Percentiles rank a stretch among this genome's conserved stretches.
These are phyloP conservation scores for Linaria vulgaris DNA, from an alignment of 257 asterid genomes.

Conservation along the genomic window DNA sequence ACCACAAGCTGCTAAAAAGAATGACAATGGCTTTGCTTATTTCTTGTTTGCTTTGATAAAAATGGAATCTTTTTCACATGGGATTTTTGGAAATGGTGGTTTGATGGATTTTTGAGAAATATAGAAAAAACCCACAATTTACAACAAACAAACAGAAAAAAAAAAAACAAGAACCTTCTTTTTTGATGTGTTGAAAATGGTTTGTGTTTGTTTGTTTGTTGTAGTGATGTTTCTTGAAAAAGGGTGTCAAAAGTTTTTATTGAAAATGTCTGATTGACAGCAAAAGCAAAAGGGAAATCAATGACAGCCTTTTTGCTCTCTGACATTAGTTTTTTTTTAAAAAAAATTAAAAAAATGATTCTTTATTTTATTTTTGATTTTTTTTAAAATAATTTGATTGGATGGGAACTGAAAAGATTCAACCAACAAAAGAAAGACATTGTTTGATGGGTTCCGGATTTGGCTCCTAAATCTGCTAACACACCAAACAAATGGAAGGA, in stretches of 20 bases:
- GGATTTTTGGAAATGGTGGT: slow-evolving; percentile 9
- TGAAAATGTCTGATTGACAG: slow-evolving; percentile 37
- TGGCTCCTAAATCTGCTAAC: slow-evolving; percentile 44
- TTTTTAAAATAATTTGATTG: slow-evolving; percentile 23
- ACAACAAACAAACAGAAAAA: no score
- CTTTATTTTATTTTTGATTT: slow-evolving; percentile 12
- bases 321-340: slow-evolving; percentile 17
- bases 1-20: background rate
- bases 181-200: slow-evolving; percentile 15
- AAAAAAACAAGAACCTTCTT: slow-evolving; percentile 14
- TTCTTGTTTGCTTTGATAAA: slow-evolving; percentile 27
- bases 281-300: slow-evolving; percentile 36
- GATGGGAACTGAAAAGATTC: slow-evolving; percentile 36
- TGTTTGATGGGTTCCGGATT: slow-evolving; percentile 32
- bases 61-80: slow-evolving; percentile 12
- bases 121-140: slow-evolving; percentile 23
- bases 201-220: slow-evolving; percentile 21
- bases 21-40: slow-evolving; percentile 7
- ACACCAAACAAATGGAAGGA: slow-evolving; percentile 52
- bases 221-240: slow-evolving; percentile 26
- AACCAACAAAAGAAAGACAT: slow-evolving; percentile 28
- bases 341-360: slow-evolving; percentile 18
- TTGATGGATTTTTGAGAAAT: slow-evolving; percentile 21
- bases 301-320: slow-evolving; percentile 31
- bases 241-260: slow-evolving; percentile 25